Evolutionary conservation across 306 rosid genomes (phyloP).

Genomic region (Quercus agrifolia): DNA sequence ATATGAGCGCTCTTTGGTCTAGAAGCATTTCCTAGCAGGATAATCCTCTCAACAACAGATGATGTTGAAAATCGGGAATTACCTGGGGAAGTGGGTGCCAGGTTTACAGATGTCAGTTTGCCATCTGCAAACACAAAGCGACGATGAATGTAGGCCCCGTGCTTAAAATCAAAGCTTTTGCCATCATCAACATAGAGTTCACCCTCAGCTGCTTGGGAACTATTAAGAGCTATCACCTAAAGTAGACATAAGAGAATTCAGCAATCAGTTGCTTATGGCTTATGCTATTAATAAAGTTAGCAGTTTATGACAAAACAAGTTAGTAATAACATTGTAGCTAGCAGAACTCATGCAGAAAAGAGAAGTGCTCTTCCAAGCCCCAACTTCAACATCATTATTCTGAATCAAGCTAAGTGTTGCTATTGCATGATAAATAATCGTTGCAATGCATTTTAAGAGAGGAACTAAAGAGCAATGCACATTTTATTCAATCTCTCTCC

Average conservation of each 20-base stretch:
- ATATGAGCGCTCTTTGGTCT: constrained; percentile 56
- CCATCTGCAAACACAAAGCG: constrained; percentile 69
- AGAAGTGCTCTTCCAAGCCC: neutral
- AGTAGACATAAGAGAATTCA: constrained; percentile 11
- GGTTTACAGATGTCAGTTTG: constrained; percentile 59
- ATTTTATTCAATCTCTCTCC: neutral
- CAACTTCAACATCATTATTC: neutral
- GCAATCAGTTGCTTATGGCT: constrained; percentile 3
- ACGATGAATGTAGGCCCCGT: constrained; percentile 85
- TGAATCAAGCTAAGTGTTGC: neutral
- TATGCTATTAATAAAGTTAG: constrained; percentile 10
- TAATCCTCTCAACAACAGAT: constrained; percentile 71
- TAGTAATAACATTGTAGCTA: neutral
- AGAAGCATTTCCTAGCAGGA: constrained; percentile 63
- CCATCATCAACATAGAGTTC: constrained; percentile 90
- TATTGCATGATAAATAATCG: neutral
- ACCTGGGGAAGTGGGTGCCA: constrained; percentile 37
- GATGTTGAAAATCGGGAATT: constrained; percentile 35
- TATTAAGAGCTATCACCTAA: constrained; percentile 91
- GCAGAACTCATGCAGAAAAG: constrained; percentile 1
- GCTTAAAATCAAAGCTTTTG: constrained; percentile 63
- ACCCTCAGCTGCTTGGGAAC: constrained; percentile 89
- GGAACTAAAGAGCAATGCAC: neutral
- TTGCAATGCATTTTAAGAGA: neutral
- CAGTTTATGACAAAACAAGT: neutral